A percentile compares a stretch with the other conserved stretches of the same genome.
Conservation (phyloP, 139 green algal genomes). For the Chlorokybus atmophyticus region DNA sequence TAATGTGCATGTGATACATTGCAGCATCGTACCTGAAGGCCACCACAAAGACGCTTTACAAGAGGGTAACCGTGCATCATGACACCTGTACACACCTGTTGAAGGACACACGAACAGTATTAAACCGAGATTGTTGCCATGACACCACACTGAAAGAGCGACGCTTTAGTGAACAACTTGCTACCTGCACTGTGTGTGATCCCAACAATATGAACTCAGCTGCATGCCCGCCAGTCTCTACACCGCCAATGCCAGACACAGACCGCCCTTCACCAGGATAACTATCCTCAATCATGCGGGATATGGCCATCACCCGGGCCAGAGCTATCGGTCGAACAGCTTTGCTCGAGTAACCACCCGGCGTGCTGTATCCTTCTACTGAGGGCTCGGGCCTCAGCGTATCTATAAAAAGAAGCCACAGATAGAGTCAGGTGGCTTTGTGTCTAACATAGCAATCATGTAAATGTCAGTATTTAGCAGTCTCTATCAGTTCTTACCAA, state of each 20-base stretch:
- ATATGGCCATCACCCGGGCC: conserved; percentile 58
- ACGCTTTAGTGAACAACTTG: too few species aligned
- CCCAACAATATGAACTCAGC: conserved; percentile 94
- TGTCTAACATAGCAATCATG: too few species aligned
- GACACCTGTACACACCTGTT: conserved; percentile 90
- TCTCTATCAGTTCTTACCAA: too few species aligned
- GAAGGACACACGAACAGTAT: too few species aligned
- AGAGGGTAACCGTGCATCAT: conserved; percentile 94
- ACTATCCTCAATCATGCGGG: conserved; percentile 53
- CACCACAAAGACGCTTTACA: conserved; percentile 73
- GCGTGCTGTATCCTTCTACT: conserved; percentile 50
- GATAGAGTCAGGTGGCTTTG: too few species aligned
- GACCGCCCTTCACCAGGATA: conserved; percentile 28
- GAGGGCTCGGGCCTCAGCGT: conserved; percentile 26
- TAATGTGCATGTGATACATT: not conserved
- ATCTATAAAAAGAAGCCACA: too few species aligned
- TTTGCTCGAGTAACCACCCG: conserved; percentile 61
- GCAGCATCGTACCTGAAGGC: too few species aligned
- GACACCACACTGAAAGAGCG: too few species aligned
- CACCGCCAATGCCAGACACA: conserved; percentile 61
- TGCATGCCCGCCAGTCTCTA: conserved; percentile 80
- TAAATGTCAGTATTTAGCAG: too few species aligned
- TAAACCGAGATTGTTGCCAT: too few species aligned
- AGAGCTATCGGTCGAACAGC: conserved; percentile 95
- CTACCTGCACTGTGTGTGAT: conserved; percentile 60